Percentiles rank a stretch among this genome's conserved stretches.
phyloP scores from a whole-genome alignment of 129 eudicot genomes.

The Flaveria brownii region DNA sequence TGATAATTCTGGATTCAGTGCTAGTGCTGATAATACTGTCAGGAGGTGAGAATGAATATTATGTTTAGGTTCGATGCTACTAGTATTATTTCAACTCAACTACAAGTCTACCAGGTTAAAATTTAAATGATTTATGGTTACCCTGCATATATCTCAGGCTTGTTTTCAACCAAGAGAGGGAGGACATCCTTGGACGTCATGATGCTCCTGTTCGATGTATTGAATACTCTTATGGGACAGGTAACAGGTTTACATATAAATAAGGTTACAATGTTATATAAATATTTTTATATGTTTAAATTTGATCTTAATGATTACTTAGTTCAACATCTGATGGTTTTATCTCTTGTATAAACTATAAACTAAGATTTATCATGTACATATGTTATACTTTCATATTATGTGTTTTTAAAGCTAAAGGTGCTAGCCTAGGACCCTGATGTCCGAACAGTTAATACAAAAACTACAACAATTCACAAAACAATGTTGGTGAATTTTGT shows the following conservation, averaged over 20 bases:
- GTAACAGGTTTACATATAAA: slow-evolving; percentile 19
- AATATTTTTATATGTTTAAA: not conserved
- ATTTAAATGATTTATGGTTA: not conserved
- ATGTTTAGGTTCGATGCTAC: not conserved
- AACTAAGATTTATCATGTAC: not conserved
- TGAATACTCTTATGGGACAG: slow-evolving; percentile 89
- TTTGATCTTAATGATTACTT: not conserved
- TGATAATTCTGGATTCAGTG: slow-evolving; percentile 88
- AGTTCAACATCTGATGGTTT: not conserved
- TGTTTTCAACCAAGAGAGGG: slow-evolving; percentile 70
- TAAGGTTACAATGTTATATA: not conserved
- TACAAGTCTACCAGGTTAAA: not conserved
- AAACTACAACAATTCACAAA: not conserved
- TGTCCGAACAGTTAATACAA: not conserved
- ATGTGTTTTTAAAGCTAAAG: not conserved
- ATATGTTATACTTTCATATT: not conserved
- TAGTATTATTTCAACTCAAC: not conserved
- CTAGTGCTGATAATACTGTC: slow-evolving; percentile 74
- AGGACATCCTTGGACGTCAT: slow-evolving; percentile 83
- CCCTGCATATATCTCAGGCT: slow-evolving; percentile 52
- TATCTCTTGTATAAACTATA: not conserved
- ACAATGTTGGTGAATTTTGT: not conserved
- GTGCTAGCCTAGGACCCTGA: not conserved
- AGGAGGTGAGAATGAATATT: slow-evolving; percentile 51
- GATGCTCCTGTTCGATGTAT: slow-evolving; percentile 93